Evolutionary conservation across 768 basidiomycete species (phyloP).

Genomic region (Paxillus rubicundulus): DNA sequence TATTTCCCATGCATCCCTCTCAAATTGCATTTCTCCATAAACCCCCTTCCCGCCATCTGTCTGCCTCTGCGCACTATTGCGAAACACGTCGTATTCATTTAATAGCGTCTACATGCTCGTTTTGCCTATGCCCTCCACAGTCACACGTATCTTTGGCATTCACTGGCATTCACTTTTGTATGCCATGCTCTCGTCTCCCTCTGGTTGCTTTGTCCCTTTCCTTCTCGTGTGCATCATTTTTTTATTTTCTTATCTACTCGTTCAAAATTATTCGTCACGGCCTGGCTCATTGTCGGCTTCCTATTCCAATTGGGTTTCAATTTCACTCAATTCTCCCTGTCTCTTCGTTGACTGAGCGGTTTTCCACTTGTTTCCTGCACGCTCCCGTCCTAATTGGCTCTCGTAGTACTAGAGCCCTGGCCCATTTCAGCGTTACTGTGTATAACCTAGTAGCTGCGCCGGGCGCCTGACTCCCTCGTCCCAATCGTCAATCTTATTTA

Average conservation of each 20-base stretch:
- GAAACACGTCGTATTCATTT: constrained; percentile 36
- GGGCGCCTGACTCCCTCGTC: constrained; percentile 30
- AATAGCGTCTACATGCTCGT: constrained; percentile 34
- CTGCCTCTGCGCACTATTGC: constrained; percentile 32
- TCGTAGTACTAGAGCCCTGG: constrained; percentile 11
- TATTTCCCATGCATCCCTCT: constrained; percentile 35
- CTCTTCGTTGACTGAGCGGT: constrained; percentile 25
- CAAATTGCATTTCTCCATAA: constrained; percentile 14
- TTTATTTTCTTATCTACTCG: constrained; percentile 32
- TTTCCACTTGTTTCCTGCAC: constrained; percentile 30
- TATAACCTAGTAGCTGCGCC: constrained; percentile 32
- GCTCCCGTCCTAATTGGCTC: constrained; percentile 28
- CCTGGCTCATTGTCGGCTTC: constrained; percentile 23
- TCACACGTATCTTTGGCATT: constrained; percentile 20
- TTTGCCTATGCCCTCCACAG: constrained; percentile 27
- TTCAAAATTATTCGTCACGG: constrained; percentile 29
- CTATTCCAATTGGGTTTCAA: constrained; percentile 24
- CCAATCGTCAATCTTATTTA: constrained; percentile 26
- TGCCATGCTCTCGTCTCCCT: constrained; percentile 17
- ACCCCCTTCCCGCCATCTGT: constrained; percentile 15
- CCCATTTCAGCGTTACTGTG: constrained; percentile 32
- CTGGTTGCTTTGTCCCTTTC: constrained; percentile 25
- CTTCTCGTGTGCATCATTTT: constrained; percentile 14
- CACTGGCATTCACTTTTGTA: constrained; percentile 24
- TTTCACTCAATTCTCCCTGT: not conserved